phyloP scores from a whole-genome alignment of 2,329 filamentous ascomycete species.

The Hymenoscyphus fraxineus region DNA sequence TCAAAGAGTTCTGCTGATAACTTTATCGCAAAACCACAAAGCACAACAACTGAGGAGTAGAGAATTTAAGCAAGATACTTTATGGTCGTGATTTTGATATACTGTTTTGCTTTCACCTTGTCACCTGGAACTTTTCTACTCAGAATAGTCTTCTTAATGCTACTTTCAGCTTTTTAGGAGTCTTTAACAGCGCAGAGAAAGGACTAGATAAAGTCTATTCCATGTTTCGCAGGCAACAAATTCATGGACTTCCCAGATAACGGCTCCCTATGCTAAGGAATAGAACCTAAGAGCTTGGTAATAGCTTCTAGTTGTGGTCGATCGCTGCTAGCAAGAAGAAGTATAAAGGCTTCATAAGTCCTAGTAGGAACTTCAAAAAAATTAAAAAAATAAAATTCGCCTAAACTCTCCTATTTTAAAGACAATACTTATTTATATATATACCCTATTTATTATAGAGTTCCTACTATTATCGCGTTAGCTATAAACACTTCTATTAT shows the following conservation, averaged over 20 bases:
- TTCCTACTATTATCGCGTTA: too few species aligned
- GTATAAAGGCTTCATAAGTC: neutral
- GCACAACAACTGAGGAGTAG: neutral
- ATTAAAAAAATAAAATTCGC: too few species aligned
- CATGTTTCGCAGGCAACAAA: neutral
- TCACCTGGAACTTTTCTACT: neutral
- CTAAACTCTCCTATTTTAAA: too few species aligned
- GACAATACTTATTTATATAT: too few species aligned
- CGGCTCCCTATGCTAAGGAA: slow-evolving; percentile 2
- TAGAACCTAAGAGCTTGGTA: neutral
- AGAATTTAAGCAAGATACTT: slow-evolving; percentile 9
- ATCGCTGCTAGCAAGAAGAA: slow-evolving; percentile 2
- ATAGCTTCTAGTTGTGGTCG: slow-evolving; percentile 2
- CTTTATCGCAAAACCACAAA: neutral
- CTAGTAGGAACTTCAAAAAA: too few species aligned
- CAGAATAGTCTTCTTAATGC: neutral
- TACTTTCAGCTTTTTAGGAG: neutral
- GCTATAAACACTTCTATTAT: too few species aligned
- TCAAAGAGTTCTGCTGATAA: neutral
- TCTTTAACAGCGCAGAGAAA: neutral
- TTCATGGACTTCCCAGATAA: neutral
- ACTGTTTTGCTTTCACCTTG: neutral
- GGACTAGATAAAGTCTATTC: neutral
- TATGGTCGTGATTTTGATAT: slow-evolving; percentile 8
- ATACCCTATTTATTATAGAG: too few species aligned